Base-by-base conservation (phyloP, 148 eudicot genomes). In the Diospyros kaki region DNA sequence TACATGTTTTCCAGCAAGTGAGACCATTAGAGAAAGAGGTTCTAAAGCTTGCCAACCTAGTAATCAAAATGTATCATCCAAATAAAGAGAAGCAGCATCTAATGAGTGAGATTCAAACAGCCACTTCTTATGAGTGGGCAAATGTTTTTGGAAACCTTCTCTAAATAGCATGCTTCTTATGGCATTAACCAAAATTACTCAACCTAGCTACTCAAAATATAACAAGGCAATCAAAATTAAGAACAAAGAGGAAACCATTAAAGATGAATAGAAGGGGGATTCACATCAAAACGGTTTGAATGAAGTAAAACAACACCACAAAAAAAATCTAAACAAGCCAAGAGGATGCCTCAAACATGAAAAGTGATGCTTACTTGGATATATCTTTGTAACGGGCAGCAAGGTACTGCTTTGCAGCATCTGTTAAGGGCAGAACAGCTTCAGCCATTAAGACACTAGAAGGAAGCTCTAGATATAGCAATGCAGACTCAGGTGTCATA, bases 401-500 rank as follows among this genome's bases (percentile, higher is more conserved):
- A 73, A 91, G 96, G 79, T 75, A 91, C 65, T 89, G 86, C 80
- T 89, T 91, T 17, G 93, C 96, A 51, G 91, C 87, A 78, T 91
- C 96, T 17, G 96, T 91, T 82, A 91, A 85, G 56, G 96, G 91
- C 74, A 87, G 93, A 81, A 91, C 96, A 56, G 96, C 93, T 71
- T 91, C 96, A 44, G 87, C 96, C 91, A 91, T 91, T 72, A 91
- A 86, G 61, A 91, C 91, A 83, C 91, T 89, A 39, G 91, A 91
- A 69, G 96, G 96, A 80, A 91, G 93, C 72, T 91, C 96, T 14
- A 91, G 78, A 70, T 91, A 91, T 6, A 91, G 81, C 50, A 91
- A 82, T 17, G 96, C 93, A 65, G 93, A 89, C 73, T 89, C 96
- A 1, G 96, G 93, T 71, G 88, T 86, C 96, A 91, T 91, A 44